phyloP scores from a whole-genome alignment of 495 filamentous ascomycete genomes.

The Melanomma pulvis-pyrius region DNA sequence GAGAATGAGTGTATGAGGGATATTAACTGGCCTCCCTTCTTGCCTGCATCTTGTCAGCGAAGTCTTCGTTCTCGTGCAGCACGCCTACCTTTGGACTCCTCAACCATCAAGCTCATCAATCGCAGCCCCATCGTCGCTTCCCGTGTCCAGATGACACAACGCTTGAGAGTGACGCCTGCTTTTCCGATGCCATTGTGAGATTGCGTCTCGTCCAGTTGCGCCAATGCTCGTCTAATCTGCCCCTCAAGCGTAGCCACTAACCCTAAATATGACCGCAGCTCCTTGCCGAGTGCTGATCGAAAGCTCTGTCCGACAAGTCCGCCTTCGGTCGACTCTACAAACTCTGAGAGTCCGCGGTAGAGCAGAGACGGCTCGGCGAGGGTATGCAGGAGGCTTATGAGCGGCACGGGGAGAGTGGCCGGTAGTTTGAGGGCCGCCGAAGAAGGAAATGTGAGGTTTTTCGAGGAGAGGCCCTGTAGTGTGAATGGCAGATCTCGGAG shows the following conservation, averaged over 20 bases:
- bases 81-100: constrained; percentile 84
- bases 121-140: constrained; percentile 96
- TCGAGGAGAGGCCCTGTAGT: constrained; percentile 88
- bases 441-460: constrained; percentile 73
- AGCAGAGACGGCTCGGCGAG: constrained; percentile 92
- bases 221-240: constrained; percentile 82
- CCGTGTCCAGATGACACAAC: constrained; percentile 95
- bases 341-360: constrained; percentile 75
- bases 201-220: constrained; percentile 65
- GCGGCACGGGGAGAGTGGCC: constrained; percentile 73
- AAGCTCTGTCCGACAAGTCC: constrained; percentile 89
- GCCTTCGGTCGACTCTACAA: constrained; percentile 72
- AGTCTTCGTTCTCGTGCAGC: no score
- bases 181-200: constrained; percentile 72
- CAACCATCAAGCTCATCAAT: constrained; percentile 90
- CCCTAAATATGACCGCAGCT: constrained; percentile 88
- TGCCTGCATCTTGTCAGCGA: no score
- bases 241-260: constrained; percentile 90
- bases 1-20: constrained; percentile 92
- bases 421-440: constrained; percentile 72
- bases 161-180: constrained; percentile 90
- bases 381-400: constrained; percentile 84
- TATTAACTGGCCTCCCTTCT: constrained; percentile 91
- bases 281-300: constrained; percentile 81
- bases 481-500: constrained; percentile 92